Conservation (phyloP, 1,139 yeast genomes). For the Suhomyces anneliseae region DNA sequence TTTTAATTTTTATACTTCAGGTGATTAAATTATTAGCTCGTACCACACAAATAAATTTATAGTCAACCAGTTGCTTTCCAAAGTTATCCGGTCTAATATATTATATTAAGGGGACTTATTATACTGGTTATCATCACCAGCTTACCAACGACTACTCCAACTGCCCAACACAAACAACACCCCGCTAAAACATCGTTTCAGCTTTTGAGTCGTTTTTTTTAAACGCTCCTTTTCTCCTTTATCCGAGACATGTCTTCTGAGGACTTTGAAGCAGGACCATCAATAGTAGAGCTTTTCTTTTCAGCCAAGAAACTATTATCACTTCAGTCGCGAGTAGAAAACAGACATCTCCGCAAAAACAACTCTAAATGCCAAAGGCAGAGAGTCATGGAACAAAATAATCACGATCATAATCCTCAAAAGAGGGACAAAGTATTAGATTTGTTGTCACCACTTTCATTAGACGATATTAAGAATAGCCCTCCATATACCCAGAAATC, state of each 20-base stretch:
- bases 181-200: no score
- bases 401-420: conserved; percentile 8
- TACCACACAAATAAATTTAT: no score
- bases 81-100: not conserved
- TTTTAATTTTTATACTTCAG: not conserved
- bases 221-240: not conserved
- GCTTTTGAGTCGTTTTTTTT: not conserved
- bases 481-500: conserved; percentile 13
- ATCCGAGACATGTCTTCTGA: conserved; percentile 10
- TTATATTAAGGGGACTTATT: no score
- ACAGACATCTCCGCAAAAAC: conserved; percentile 41
- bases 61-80: not conserved
- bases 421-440: conserved; percentile 28
- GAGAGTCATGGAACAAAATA: conserved; percentile 7
- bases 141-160: not conserved
- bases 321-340: conserved; percentile 44
- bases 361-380: conserved; percentile 24
- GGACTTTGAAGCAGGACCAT: conserved; percentile 31
- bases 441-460: conserved; percentile 42
- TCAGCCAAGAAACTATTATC: conserved; percentile 44
- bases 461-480: conserved; percentile 34
- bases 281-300: conserved; percentile 44
- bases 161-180: not conserved
- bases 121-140: not conserved
- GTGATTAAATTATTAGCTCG: no score